Evolutionary conservation across 2,329 filamentous ascomycete species (phyloP).

Genomic region (Tolypocladium sp.): DNA sequence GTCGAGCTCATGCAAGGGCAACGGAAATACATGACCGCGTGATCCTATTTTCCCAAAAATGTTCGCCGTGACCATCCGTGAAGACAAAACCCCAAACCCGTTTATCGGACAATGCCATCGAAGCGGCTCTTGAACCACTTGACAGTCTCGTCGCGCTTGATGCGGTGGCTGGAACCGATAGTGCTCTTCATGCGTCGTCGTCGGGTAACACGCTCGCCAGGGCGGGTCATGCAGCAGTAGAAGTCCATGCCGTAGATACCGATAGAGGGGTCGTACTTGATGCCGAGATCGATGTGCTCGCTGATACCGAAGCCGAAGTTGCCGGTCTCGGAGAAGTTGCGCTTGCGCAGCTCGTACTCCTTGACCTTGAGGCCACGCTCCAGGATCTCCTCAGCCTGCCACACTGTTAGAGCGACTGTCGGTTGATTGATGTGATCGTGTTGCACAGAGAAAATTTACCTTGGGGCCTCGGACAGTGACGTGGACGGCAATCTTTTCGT

Average conservation of each 20-base stretch:
- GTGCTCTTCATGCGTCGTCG: slow-evolving; percentile 81
- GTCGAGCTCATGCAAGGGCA: slow-evolving; percentile 43
- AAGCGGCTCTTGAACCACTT: slow-evolving; percentile 92
- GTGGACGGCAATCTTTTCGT: slow-evolving; percentile 99
- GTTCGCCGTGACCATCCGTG: slow-evolving; percentile 32
- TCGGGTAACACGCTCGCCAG: slow-evolving; percentile 94
- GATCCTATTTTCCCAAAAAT: slow-evolving; percentile 20
- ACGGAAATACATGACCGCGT: slow-evolving; percentile 31
- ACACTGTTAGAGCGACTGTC: slow-evolving; percentile 14
- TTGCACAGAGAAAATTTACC: slow-evolving; percentile 19
- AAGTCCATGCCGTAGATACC: slow-evolving; percentile 99
- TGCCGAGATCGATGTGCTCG: slow-evolving; percentile 99
- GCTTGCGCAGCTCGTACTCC: slow-evolving; percentile 99
- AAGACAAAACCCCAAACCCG: slow-evolving; percentile 22
- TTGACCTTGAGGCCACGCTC: slow-evolving; percentile 99
- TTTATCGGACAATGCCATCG: slow-evolving; percentile 98
- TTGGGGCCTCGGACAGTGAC: slow-evolving; percentile 97
- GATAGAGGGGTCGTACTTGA: slow-evolving; percentile 98
- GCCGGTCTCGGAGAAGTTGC: slow-evolving; percentile 99
- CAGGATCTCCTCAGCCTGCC: slow-evolving; percentile 91
- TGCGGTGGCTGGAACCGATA: slow-evolving; percentile 83
- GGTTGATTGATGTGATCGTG: not conserved
- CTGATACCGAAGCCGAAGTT: slow-evolving; percentile 99
- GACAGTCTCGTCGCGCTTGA: slow-evolving; percentile 90
- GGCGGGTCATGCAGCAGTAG: slow-evolving; percentile 99